Conservation (phyloP, 2,329 filamentous ascomycete genomes). For the Xylariaceae sp. region DNA sequence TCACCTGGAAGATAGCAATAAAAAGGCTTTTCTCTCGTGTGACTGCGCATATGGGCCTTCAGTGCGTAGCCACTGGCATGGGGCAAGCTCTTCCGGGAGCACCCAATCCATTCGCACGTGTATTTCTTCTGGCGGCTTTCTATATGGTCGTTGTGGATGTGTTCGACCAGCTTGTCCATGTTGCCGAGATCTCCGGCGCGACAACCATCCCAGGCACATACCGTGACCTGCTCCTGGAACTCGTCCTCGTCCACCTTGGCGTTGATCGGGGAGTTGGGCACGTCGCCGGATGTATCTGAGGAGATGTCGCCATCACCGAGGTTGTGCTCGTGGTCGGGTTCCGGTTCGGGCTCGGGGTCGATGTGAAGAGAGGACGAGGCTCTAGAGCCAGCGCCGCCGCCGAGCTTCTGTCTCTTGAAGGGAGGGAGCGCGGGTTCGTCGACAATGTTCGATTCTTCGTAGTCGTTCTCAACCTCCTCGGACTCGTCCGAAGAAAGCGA, state of each 20-base stretch:
- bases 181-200: conserved; percentile 64
- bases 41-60: conserved; percentile 95
- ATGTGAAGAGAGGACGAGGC: conserved; percentile 46
- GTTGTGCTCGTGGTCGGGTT: conserved; percentile 34
- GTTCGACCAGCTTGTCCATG: conserved; percentile 76
- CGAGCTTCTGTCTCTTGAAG: conserved; percentile 34
- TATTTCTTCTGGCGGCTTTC: conserved; percentile 92
- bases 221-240: conserved; percentile 69
- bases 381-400: conserved; percentile 29
- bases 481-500: conserved; percentile 31
- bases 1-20: conserved; percentile 91
- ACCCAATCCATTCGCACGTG: conserved; percentile 96
- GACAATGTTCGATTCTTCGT: conserved; percentile 21
- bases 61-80: conserved; percentile 95
- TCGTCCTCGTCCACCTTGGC: conserved; percentile 68
- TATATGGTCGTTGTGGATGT: conserved; percentile 91
- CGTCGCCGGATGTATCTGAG: conserved; percentile 82
- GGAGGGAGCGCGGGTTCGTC: conserved; percentile 31
- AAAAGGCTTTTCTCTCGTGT: conserved; percentile 97
- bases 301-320: conserved; percentile 67
- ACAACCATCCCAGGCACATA: conserved; percentile 75
- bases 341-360: conserved; percentile 42
- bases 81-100: conserved; percentile 77
- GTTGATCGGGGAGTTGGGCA: conserved; percentile 65
- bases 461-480: conserved; percentile 28